These are phyloP conservation scores for Eucalyptus grandis DNA, from an alignment of 345 rosid species.

Conservation along the genomic window DNA sequence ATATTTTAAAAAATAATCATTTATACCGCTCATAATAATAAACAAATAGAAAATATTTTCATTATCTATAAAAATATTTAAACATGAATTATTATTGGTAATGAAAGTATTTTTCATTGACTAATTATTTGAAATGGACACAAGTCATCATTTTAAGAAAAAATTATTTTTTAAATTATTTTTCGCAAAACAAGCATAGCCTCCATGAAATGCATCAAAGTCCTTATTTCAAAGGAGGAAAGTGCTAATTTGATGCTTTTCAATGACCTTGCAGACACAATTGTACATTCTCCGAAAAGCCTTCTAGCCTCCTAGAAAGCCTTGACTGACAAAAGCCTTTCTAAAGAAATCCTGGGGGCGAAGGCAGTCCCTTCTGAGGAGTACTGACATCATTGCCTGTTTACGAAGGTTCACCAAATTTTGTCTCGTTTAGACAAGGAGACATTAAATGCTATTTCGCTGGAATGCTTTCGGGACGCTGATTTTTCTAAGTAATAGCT, in stretches of 20 bases:
- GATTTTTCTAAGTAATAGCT: not conserved
- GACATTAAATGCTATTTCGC: not conserved
- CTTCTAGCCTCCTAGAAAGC: no score
- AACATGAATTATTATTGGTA: no score
- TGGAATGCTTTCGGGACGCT: not conserved
- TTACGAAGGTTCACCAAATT: not conserved
- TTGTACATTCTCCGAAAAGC: not conserved
- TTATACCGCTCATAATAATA: not conserved
- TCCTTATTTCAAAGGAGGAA: not conserved
- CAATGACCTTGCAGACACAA: not conserved
- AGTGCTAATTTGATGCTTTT: not conserved
- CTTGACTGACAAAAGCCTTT: not conserved
- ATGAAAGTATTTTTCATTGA: no score
- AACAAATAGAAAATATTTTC: not conserved
- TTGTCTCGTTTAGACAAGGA: not conserved
- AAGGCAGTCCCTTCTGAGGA: not conserved
- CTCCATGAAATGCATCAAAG: not conserved
- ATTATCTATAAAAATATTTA: no score
- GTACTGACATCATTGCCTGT: not conserved
- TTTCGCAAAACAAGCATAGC: fast-evolving
- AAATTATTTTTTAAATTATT: not conserved
- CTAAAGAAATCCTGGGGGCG: not conserved
- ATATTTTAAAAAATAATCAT: not conserved
- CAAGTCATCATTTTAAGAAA: not conserved
- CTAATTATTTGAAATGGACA: not conserved